Conservation (phyloP, 139 green algal genomes). For the Coelastrella sp. region DNA sequence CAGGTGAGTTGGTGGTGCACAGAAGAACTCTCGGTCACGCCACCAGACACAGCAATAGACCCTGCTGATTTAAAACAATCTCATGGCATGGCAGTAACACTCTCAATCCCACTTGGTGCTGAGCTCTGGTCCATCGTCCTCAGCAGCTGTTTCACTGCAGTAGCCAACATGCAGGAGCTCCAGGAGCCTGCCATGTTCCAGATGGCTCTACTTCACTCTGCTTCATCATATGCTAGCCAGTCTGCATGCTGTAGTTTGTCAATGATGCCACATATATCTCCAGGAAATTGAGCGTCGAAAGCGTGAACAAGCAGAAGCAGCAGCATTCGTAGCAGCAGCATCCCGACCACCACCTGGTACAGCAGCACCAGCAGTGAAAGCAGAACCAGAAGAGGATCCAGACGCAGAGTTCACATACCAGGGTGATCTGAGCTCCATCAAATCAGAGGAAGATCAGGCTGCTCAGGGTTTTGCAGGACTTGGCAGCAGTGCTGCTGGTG, state of each 20-base stretch:
- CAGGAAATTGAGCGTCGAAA: slow-evolving; percentile 55
- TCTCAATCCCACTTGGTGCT: too few species aligned
- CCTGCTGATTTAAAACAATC: not conserved
- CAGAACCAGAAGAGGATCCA: not conserved
- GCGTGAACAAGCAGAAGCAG: slow-evolving; percentile 44
- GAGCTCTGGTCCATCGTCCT: not conserved
- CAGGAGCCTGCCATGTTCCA: too few species aligned
- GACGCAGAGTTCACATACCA: slow-evolving; percentile 41
- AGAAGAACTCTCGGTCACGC: too few species aligned
- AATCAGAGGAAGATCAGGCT: slow-evolving; percentile 17
- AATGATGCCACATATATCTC: not conserved
- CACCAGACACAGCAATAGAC: not conserved
- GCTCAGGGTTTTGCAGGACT: slow-evolving; percentile 6
- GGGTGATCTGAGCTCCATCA: not conserved
- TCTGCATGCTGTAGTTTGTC: not conserved
- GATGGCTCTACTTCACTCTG: too few species aligned
- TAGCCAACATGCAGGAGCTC: too few species aligned
- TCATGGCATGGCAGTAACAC: not conserved
- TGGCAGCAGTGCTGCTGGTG: slow-evolving; percentile 20
- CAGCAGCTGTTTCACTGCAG: not conserved
- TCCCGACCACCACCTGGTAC: slow-evolving; percentile 9
- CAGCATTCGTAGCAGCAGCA: slow-evolving; percentile 36
- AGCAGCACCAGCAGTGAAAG: not conserved
- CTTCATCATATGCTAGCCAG: not conserved
- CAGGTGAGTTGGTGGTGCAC: slow-evolving; percentile 44